Evolutionary conservation across 495 filamentous ascomycete species (phyloP), one percentile per base, ranked within the genome.

Genomic region (Cercophora scortea): DNA sequence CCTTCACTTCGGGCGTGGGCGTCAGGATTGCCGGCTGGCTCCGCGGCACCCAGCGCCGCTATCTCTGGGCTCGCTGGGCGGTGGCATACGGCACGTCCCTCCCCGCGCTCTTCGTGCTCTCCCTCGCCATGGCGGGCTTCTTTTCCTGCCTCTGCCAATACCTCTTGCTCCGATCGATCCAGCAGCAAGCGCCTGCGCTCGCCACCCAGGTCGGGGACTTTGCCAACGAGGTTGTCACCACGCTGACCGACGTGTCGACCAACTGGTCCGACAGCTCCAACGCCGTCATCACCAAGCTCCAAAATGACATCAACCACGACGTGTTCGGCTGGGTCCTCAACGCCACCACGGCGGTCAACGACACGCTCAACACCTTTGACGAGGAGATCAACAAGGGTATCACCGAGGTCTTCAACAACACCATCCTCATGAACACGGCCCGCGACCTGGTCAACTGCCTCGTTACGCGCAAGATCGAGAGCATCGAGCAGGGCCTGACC

Each of bases 311-410:
- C 63, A 98, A 97, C 70, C 52, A 81, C 19, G 81, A 96, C 44
- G 67, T 98, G 42, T 83, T 96, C 53, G 87, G 90, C 53, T 95
- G 91, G 87, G 89, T 95, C 32, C 86, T 83, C 42, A 90, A 82
- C 36, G 86, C 83, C 10, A 96, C 92, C 0, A 70, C 67, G 4
- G 86, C 88, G 0, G 73, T 96, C 45, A 97, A 97, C 65, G 63
- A 85, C 53, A 97, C 93, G 0, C 80, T 98, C 19, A 92, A 89
- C 56, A 74, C 77, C 12, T 89, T 96, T 64, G 80, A 90, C 50
- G 74, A 86, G 33, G 77, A 85, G 50, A 90, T 90, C 65, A 80
- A 76, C 52, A 71, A 78, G 33, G 81, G 80, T 2, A 73, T 97
- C 42, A 87, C 88, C 57, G 65, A 67, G 0, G 85, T 87, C n/a